A percentile compares a stretch with the other conserved stretches of the same genome.
Conservation (phyloP, 345 rosid species). For the Excoecaria agallocha region DNA sequence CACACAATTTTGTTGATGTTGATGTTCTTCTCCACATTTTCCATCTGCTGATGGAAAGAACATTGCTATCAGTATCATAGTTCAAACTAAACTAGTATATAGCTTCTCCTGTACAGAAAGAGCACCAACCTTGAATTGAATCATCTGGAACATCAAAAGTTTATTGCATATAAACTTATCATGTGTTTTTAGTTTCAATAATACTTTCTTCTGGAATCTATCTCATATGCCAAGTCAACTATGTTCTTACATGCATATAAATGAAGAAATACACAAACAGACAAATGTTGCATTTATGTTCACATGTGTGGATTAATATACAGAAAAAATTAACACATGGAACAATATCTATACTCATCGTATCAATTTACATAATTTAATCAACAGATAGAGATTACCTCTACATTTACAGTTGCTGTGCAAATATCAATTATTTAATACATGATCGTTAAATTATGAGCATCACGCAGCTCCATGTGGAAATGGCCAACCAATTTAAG, state of each 20-base stretch:
- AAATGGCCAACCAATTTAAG: background rate
- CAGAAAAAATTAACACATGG: background rate
- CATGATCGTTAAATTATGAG: background rate
- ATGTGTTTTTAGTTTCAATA: background rate
- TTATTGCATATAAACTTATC: background rate
- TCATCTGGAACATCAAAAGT: background rate
- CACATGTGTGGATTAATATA: background rate
- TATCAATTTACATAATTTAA: background rate
- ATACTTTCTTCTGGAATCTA: background rate
- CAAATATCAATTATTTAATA: background rate
- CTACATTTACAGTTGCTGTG: background rate
- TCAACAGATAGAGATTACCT: background rate
- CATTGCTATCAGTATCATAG: slow-evolving; percentile 3
- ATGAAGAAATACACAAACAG: background rate
- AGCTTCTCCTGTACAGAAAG: slow-evolving; percentile 8
- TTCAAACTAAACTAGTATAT: background rate
- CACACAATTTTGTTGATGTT: slow-evolving; percentile 14
- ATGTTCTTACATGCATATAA: background rate
- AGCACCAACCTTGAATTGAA: background rate
- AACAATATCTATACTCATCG: background rate
- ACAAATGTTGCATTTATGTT: background rate
- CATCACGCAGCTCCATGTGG: background rate
- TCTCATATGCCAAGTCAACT: background rate
- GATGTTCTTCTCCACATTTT: slow-evolving; percentile 28
- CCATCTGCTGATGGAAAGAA: slow-evolving; percentile 24